Evolutionary conservation across 1,139 yeast species (phyloP).

Genomic region (Lodderomyces theae): DNA sequence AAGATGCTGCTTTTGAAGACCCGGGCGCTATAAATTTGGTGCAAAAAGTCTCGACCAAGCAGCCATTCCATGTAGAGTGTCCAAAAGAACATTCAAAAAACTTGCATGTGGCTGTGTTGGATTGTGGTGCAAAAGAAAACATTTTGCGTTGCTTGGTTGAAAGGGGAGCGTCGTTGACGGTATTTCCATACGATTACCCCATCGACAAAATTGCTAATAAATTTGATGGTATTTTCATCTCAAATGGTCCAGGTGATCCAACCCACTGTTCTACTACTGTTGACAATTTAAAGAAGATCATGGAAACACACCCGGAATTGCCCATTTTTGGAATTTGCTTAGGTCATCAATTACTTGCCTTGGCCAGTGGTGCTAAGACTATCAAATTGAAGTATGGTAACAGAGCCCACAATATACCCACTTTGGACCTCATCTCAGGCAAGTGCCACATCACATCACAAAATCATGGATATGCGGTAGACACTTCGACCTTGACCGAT

Average conservation of each 20-base stretch:
- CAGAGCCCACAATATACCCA: slow-evolving; percentile 98
- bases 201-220: slow-evolving; percentile 86
- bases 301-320: slow-evolving; percentile 59
- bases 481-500: slow-evolving; percentile 66
- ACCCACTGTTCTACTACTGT: slow-evolving; percentile 86
- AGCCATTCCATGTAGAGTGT: slow-evolving; percentile 84
- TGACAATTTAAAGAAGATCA: slow-evolving; percentile 66
- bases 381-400: slow-evolving; percentile 93
- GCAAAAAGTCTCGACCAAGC: slow-evolving; percentile 90
- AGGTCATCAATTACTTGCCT: slow-evolving; percentile 93
- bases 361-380: slow-evolving; percentile 93
- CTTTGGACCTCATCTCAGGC: slow-evolving; percentile 84
- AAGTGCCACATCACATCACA: slow-evolving; percentile 96
- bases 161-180: slow-evolving; percentile 95
- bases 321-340: slow-evolving; percentile 97
- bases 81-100: slow-evolving; percentile 56
- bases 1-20: slow-evolving; percentile 87
- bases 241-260: slow-evolving; percentile 99
- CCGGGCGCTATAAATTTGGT: slow-evolving; percentile 92
- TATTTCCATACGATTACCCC: slow-evolving; percentile 93
- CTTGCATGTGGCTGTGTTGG: slow-evolving; percentile 86
- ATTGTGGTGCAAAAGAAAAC: slow-evolving; percentile 98
- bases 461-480: slow-evolving; percentile 98
- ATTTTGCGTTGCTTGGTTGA: slow-evolving; percentile 88
- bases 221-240: slow-evolving; percentile 91